Evolutionary conservation across 495 filamentous ascomycete species (phyloP).

Genomic region (Saxophila tyrrhenica): DNA sequence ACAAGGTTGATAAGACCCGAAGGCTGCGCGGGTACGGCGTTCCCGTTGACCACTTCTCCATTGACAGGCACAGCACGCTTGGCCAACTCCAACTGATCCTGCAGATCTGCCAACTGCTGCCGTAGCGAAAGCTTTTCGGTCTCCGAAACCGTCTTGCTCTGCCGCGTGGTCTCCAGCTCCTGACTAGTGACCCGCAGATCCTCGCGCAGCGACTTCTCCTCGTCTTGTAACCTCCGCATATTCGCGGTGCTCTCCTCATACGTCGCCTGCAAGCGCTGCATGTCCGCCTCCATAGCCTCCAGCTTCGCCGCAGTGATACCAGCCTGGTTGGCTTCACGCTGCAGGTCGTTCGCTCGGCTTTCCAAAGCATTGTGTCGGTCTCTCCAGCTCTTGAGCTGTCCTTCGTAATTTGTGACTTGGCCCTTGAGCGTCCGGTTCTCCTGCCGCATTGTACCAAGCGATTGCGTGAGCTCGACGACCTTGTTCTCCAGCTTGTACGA

Average conservation of each 20-base stretch:
- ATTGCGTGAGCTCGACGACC: constrained; percentile 95
- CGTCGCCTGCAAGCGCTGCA: constrained; percentile 76
- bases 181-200: constrained; percentile 60
- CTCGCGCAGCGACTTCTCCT: constrained; percentile 72
- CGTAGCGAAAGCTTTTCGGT: constrained; percentile 71
- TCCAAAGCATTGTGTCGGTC: constrained; percentile 85
- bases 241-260: constrained; percentile 78
- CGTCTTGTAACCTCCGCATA: constrained; percentile 86
- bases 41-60: constrained; percentile 65
- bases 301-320: constrained; percentile 86
- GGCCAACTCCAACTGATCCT: constrained; percentile 83
- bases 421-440: constrained; percentile 82
- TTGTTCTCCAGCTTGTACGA: constrained; percentile 99
- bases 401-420: constrained; percentile 93
- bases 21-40: constrained; percentile 36
- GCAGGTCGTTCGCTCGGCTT: constrained; percentile 79
- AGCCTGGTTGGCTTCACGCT: constrained; percentile 92
- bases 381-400: constrained; percentile 89
- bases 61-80: constrained; percentile 55
- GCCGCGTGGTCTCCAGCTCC: constrained; percentile 65
- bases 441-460: constrained; percentile 76
- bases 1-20: constrained; percentile 91
- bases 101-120: constrained; percentile 77
- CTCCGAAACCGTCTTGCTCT: constrained; percentile 59
- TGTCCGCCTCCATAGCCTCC: constrained; percentile 81